phyloP scores from a whole-genome alignment of 441 rosid species.

The Mallotus japonicus region DNA sequence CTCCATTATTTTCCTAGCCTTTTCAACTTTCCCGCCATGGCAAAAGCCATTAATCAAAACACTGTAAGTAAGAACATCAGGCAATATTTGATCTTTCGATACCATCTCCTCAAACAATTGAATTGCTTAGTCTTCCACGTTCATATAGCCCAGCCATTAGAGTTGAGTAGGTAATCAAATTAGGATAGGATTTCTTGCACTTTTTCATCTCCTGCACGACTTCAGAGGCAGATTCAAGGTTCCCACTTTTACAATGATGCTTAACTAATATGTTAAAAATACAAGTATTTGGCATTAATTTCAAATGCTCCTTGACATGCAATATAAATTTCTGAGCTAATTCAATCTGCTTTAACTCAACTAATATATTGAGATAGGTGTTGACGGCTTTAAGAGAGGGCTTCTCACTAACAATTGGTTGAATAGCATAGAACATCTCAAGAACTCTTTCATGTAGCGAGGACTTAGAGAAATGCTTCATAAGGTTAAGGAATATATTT shows the following conservation, averaged over 20 bases:
- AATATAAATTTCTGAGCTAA: constrained; percentile 50
- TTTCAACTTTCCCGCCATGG: constrained; percentile 59
- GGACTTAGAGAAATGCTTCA: constrained; percentile 66
- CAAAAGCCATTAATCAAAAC: constrained; percentile 78
- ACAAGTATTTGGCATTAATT: constrained; percentile 70
- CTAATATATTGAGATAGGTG: constrained; percentile 76
- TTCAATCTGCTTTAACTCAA: constrained; percentile 58
- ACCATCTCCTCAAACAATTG: constrained; percentile 84
- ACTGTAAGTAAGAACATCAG: constrained; percentile 73
- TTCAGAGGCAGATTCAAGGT: constrained; percentile 55
- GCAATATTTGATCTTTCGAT: constrained; percentile 61
- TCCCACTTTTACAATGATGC: constrained; percentile 67
- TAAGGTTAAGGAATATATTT: constrained; percentile 65
- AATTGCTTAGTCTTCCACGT: constrained; percentile 65
- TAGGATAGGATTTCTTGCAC: constrained; percentile 57
- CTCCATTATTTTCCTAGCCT: constrained; percentile 66
- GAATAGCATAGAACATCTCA: constrained; percentile 70
- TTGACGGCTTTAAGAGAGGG: constrained; percentile 79
- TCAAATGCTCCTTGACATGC: constrained; percentile 42
- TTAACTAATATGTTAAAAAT: constrained; percentile 80
- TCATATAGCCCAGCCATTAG: constrained; percentile 63
- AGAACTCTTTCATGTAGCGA: constrained; percentile 51
- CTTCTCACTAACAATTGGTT: constrained; percentile 60
- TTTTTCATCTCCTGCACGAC: constrained; percentile 82
- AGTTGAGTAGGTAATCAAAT: constrained; percentile 77